These are phyloP conservation scores for Echinochloa phyllopogon DNA, from an alignment of 176 grass and related monocot genomes.

Conservation along the genomic window DNA sequence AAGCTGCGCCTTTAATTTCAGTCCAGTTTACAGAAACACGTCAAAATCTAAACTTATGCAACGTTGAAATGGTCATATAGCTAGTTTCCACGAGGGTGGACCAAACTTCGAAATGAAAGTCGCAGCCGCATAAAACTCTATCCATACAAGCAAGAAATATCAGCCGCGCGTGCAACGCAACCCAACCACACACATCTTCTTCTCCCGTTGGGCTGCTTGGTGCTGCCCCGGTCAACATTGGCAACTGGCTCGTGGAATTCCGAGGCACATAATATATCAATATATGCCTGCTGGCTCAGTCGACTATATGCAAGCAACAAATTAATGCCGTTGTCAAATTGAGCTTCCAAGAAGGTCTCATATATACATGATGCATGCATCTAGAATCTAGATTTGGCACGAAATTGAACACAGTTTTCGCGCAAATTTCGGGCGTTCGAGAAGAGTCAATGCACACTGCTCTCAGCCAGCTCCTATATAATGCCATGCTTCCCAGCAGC, in stretches of 20 bases:
- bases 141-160: neutral
- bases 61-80: too few species aligned
- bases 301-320: neutral
- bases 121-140: too few species aligned
- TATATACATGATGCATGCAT: neutral
- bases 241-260: constrained; percentile 10
- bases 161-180: neutral
- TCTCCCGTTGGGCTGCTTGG: neutral
- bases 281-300: neutral
- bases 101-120: too few species aligned
- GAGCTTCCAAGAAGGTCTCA: neutral
- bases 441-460: neutral
- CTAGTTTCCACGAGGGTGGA: too few species aligned
- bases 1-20: too few species aligned
- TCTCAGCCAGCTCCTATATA: neutral
- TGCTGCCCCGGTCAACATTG: neutral
- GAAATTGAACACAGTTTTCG: neutral
- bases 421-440: neutral
- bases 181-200: neutral
- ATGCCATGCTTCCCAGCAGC: neutral
- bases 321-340: neutral
- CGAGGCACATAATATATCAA: neutral
- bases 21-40: too few species aligned
- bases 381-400: neutral
- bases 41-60: too few species aligned